Base-by-base conservation (phyloP, 768 basidiomycete genomes). In the Erythrobasidium yunnanense region DNA sequence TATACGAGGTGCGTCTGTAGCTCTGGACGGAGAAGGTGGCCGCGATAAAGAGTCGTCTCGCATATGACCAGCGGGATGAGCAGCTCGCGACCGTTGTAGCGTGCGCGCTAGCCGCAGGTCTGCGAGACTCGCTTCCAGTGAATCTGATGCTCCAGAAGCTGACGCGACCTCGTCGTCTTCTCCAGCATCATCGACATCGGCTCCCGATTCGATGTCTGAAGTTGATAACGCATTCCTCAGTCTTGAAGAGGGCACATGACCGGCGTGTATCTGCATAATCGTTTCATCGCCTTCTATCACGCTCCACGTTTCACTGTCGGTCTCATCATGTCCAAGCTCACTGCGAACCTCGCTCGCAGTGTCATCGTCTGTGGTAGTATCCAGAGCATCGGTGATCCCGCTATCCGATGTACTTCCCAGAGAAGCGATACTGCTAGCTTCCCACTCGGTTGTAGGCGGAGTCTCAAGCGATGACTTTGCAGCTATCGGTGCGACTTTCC, bases 361-460 rank as follows among this genome's bases (percentile, higher is more conserved):
- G 6, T 38, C 33, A 27, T 45, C 30, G 3, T 46, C 57, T 3
- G 35, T 27, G 18, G 29, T 45, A 27, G 33, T 46, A 32, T 42
- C 23, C 18, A 27, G 15, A 23, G 13, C 25, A 23, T 11, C 50
- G 50, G 8, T 32, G 11, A 45, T 32, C 5, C 11, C 5, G 34
- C 47, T 63, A 8, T 49, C 60, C 15, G 49, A n/a, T 30, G 29
- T 30, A 38, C 60, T 49, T 17, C 27, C 57, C 23, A 46, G 33
- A 27, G 4, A n/a, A 4, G 45, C 60, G 7, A 51, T 63, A 25
- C 60, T 63, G 47, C 60, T 63, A 4, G 60, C 60, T 38, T 63
- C 60, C 60, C 60, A 63, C 49, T 63, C 60, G 32, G 60, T 63
- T 18, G 60, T 63, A 4, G 60, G 60, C 13, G 60, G 60, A 22